A percentile compares a stretch with the other conserved stretches of the same genome.
Evolutionary conservation across 331 rosid genomes (phyloP).

Genomic region (Rosa hybrid): DNA sequence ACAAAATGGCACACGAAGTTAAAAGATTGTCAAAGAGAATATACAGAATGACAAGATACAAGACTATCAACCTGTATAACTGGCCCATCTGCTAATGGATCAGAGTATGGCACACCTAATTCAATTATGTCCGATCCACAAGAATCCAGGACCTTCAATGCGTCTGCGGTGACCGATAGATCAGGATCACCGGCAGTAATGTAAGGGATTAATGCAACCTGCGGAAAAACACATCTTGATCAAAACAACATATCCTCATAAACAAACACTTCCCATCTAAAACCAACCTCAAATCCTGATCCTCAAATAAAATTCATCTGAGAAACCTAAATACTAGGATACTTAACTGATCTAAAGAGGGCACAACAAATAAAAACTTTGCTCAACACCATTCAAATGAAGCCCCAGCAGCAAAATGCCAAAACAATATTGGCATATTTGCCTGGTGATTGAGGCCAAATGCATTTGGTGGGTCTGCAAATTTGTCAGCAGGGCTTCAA

Average conservation of each 20-base stretch:
- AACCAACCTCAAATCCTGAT: neutral
- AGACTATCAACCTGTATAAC: conserved; percentile 77
- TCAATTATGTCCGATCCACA: conserved; percentile 95
- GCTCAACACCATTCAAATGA: neutral
- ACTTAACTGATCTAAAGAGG: neutral
- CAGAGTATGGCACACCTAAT: conserved; percentile 90
- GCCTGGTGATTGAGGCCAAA: neutral
- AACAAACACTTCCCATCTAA: neutral
- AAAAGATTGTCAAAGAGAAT: neutral
- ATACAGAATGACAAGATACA: neutral
- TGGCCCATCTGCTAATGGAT: conserved; percentile 99
- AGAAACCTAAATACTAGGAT: neutral
- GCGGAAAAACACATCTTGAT: conserved; percentile 29
- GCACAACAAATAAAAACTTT: neutral
- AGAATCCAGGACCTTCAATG: conserved; percentile 80
- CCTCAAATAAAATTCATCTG: neutral
- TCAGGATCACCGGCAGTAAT: conserved; percentile 98
- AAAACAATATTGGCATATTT: neutral
- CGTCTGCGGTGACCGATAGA: conserved; percentile 86
- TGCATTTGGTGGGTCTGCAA: neutral
- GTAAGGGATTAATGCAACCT: conserved; percentile 92
- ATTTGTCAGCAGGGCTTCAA: neutral
- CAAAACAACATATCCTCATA: conserved; percentile 25
- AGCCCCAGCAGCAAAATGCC: neutral
- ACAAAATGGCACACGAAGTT: conserved; percentile 30